phyloP scores from a whole-genome alignment of 805 yeast genomes.

The Zygoascus ofunaensis region DNA sequence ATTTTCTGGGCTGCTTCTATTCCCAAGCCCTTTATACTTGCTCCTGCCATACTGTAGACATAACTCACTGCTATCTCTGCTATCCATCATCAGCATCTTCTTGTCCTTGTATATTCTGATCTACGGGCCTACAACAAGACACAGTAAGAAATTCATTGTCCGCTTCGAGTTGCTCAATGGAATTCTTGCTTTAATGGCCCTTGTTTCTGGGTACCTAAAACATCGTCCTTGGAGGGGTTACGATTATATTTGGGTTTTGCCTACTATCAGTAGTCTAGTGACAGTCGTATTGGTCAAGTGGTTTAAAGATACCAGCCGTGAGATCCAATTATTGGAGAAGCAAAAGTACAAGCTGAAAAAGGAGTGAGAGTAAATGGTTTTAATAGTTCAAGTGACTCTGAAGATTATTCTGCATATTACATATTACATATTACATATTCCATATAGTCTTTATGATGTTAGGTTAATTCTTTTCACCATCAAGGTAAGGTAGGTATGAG shows the following conservation, averaged over 20 bases:
- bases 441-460: too few relatives aligned
- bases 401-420: too few relatives aligned
- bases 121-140: slow-evolving; percentile 4
- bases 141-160: background rate
- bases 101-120: slow-evolving; percentile 20
- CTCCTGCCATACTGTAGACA: slow-evolving; percentile 22
- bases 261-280: slow-evolving; percentile 20
- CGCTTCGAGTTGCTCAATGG: slow-evolving; percentile 6
- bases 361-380: background rate
- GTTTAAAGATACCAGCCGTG: slow-evolving; percentile 20
- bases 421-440: too few relatives aligned
- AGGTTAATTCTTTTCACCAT: too few relatives aligned
- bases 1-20: slow-evolving; percentile 21
- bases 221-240: slow-evolving; percentile 21
- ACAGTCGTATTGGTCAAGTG: slow-evolving; percentile 20
- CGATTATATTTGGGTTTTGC: slow-evolving; percentile 27
- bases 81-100: slow-evolving; percentile 20
- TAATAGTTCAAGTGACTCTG: too few relatives aligned
- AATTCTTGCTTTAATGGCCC: slow-evolving; percentile 17
- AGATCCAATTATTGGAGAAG: slow-evolving; percentile 8
- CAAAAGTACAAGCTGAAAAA: slow-evolving; percentile 16
- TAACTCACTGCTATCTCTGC: slow-evolving; percentile 21
- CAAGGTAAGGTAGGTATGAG: too few relatives aligned
- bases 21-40: slow-evolving; percentile 28
- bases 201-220: slow-evolving; percentile 17